Evolutionary conservation across 1,284 basidiomycete genomes (phyloP).

Genomic region (Athelia sp.): DNA sequence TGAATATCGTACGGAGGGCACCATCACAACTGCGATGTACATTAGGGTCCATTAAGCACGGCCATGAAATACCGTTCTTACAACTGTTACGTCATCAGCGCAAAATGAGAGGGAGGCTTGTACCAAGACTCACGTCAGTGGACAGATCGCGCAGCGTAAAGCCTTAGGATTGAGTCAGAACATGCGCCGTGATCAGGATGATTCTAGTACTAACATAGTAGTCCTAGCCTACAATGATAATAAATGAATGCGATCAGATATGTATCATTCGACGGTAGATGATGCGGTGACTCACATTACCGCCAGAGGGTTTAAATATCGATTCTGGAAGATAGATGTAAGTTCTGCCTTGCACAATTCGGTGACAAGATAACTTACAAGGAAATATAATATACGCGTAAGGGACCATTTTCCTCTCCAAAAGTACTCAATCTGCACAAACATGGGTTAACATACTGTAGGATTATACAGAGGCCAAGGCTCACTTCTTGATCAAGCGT

Average conservation of each 20-base stretch:
- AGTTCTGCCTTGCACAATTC: not conserved
- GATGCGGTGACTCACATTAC: constrained; percentile 12
- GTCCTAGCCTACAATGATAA: not conserved
- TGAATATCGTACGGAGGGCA: constrained; percentile 10
- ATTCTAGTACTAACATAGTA: not conserved
- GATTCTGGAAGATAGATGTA: constrained; percentile 14
- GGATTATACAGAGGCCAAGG: not conserved
- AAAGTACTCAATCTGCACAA: constrained; percentile 18
- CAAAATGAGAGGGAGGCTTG: not conserved
- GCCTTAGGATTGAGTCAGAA: not conserved
- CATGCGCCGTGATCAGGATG: too few species aligned
- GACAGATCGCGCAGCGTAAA: not conserved
- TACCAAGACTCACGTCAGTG: not conserved
- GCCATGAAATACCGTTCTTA: not conserved
- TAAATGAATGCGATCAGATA: not conserved
- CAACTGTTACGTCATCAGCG: not conserved
- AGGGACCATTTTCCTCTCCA: constrained; percentile 21
- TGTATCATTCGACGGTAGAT: not conserved
- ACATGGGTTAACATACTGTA: not conserved
- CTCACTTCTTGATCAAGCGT: not conserved
- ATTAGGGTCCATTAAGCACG: not conserved
- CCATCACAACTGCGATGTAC: constrained; percentile 11
- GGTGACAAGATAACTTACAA: constrained; percentile 11
- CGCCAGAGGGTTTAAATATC: constrained; percentile 16
- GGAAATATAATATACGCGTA: constrained; percentile 18